Conservation (phyloP, 2,329 filamentous ascomycete genomes). For the Tricladium varicosporioides region DNA sequence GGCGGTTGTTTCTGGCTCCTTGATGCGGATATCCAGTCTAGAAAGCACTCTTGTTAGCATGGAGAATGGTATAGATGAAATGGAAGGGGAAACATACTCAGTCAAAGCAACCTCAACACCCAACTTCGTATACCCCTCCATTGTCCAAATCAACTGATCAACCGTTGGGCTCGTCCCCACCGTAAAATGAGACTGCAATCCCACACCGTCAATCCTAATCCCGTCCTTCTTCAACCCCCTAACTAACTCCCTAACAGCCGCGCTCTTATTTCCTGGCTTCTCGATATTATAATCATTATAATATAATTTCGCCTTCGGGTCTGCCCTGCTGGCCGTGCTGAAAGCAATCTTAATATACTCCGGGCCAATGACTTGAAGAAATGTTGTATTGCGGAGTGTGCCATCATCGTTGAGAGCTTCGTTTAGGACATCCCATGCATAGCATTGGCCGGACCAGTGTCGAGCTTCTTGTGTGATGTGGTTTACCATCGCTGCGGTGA, state of each 20-base stretch:
- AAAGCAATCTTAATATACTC: conserved; percentile 59
- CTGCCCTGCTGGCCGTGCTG: conserved; percentile 50
- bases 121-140: conserved; percentile 44
- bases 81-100: conserved; percentile 37
- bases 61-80: no score
- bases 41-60: no score
- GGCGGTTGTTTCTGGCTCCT: conserved; percentile 41
- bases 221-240: conserved; percentile 45
- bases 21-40: conserved; percentile 51
- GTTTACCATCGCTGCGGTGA: conserved; percentile 53
- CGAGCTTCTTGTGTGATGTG: conserved; percentile 58
- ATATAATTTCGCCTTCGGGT: conserved; percentile 57
- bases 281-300: conserved; percentile 64
- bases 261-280: conserved; percentile 46
- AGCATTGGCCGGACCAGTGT: conserved; percentile 58
- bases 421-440: conserved; percentile 66
- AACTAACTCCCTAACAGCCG: conserved; percentile 43
- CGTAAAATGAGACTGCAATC: conserved; percentile 60
- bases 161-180: conserved; percentile 45
- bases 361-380: conserved; percentile 53
- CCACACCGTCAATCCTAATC: conserved; percentile 60
- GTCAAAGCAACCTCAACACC: conserved; percentile 59
- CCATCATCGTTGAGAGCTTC: conserved; percentile 60
- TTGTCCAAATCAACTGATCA: conserved; percentile 44
- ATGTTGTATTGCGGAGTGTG: conserved; percentile 50